Percentiles rank a stretch among this genome's conserved stretches.
Evolutionary conservation across 306 rosid species (phyloP).

Genomic region (Begonia peltatifolia): DNA sequence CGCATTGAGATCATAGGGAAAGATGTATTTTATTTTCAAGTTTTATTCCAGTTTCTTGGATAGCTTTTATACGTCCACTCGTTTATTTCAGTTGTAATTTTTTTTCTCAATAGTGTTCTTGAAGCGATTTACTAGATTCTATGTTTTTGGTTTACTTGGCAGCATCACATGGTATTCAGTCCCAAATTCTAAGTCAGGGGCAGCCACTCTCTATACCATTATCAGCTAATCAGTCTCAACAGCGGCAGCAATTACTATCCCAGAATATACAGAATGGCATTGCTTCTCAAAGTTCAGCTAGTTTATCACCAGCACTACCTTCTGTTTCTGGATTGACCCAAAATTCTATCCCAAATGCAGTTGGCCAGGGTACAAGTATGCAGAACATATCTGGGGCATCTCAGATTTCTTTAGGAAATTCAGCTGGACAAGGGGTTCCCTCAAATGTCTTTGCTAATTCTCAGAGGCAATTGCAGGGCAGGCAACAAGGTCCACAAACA

Average conservation of each 20-base stretch:
- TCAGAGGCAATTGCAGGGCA: constrained; percentile 63
- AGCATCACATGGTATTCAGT: constrained; percentile 43
- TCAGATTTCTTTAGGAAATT: constrained; percentile 45
- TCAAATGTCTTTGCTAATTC: constrained; percentile 51
- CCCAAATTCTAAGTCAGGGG: constrained; percentile 50
- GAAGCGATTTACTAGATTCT: constrained; percentile 1
- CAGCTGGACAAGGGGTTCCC: constrained; percentile 53
- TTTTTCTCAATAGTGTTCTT: background rate
- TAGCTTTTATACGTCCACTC: too few relatives aligned
- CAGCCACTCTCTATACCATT: constrained; percentile 41
- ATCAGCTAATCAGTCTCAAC: constrained; percentile 41
- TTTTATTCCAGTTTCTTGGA: too few relatives aligned
- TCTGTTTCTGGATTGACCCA: constrained; percentile 48
- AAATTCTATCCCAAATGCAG: constrained; percentile 40
- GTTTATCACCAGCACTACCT: constrained; percentile 33
- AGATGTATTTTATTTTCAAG: too few relatives aligned
- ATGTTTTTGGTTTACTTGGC: constrained; percentile 6
- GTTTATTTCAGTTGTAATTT: background rate
- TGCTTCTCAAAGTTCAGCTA: constrained; percentile 27
- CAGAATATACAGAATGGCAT: constrained; percentile 52
- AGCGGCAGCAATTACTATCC: constrained; percentile 53
- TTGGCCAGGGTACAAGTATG: constrained; percentile 51
- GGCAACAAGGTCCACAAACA: constrained; percentile 52
- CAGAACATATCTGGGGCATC: constrained; percentile 44
- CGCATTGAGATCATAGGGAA: background rate